Base-by-base conservation (phyloP, 176 grass and related monocot species). In the Dactylis glomerata region DNA sequence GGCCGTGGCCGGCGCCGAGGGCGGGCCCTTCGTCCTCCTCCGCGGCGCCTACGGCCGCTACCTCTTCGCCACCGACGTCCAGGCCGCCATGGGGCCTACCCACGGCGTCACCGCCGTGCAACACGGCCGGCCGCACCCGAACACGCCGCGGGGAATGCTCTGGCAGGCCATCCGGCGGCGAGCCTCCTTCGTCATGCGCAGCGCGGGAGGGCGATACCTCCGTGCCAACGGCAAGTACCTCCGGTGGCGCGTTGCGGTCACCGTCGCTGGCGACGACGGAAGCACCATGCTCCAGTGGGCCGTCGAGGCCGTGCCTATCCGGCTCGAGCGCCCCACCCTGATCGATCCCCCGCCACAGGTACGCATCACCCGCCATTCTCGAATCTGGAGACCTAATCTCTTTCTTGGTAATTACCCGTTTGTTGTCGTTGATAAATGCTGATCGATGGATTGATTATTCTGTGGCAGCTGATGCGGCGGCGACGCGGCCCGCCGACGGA, bases 271-370 rank as follows among this genome's bases (percentile, higher is more conserved):
- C 0, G 88, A 89, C 13, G 81, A 77, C 0, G 51, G n/a, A 14
- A 89, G 78, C 71, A 26, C 71, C 12, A 89, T 89, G 88, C 49
- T 86, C 71, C 88, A 62, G 71, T 89, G 88, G 88, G 24, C 32
- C 40, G 23, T 89, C 31, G 83, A 89, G 88, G 66, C 32, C 62
- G 88, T 89, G 1, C 71, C 88, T 32, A 1, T 58, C 36, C 13
- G 63, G 0, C 30, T 52, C 16, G 19, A 42, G 0, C 71, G 63
- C 17, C 88, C 78, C 10, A 54, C 57, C 78, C 34, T 87, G 14
- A 20, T 65, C 68, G 78, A 87, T 26, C 78, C 57, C 4, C 54
- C 54, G 27, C 42, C 70, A 19, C 70, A 73, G 70, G 70, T 73
- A 30, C 3, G 22, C 2, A 20, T 27, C 12, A 23, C 7, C 42